phyloP scores from a whole-genome alignment of 2,329 filamentous ascomycete genomes.

The Neofusicoccum ribis region DNA sequence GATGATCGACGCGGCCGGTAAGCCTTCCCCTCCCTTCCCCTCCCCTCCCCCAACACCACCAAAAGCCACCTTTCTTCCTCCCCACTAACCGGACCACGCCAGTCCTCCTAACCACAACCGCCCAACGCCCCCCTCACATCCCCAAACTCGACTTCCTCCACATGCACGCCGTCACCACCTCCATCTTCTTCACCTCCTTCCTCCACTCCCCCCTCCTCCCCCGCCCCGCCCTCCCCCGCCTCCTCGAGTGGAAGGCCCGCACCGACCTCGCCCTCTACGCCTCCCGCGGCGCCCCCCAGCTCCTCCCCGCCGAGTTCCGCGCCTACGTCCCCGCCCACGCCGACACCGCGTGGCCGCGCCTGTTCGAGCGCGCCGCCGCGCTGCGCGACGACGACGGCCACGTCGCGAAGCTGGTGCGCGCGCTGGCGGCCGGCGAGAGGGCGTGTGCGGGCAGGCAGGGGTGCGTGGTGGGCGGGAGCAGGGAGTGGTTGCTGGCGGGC shows the following conservation, averaged over 20 bases:
- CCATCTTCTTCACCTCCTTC: conserved; percentile 71
- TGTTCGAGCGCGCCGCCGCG: too few relatives aligned
- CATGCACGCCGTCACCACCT: conserved; percentile 75
- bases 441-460: too few relatives aligned
- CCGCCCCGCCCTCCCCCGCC: conserved; percentile 60
- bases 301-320: too few relatives aligned
- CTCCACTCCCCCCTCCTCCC: conserved; percentile 61
- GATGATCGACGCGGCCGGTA: conserved; percentile 68
- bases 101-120: conserved; percentile 60
- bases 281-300: conserved; percentile 63
- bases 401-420: too few relatives aligned
- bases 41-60: too few relatives aligned
- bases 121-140: conserved; percentile 63
- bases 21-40: conserved; percentile 22
- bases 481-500: too few relatives aligned
- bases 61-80: background rate
- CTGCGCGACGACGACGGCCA: too few relatives aligned
- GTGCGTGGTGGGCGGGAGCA: too few relatives aligned
- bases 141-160: conserved; percentile 81
- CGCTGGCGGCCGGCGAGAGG: too few relatives aligned
- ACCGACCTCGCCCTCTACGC: conserved; percentile 74
- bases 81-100: background rate
- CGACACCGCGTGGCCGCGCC: too few relatives aligned
- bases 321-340: too few relatives aligned
- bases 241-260: conserved; percentile 82